Evolutionary conservation across 352 stramenopile genomes (phyloP).

Genomic region (Globisporangium spinosum): DNA sequence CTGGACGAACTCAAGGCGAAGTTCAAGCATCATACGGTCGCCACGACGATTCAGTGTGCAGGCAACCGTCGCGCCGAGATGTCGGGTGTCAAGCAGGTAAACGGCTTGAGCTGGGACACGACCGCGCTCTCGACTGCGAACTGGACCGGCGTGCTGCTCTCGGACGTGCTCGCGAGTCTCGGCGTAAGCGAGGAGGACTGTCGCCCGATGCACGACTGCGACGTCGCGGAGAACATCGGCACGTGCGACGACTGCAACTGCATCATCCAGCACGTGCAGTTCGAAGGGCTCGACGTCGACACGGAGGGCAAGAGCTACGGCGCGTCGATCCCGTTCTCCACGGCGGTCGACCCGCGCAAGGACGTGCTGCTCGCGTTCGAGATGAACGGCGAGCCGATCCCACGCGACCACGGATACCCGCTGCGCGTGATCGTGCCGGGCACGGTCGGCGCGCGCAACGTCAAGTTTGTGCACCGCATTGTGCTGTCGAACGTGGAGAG

Average conservation of each 20-base stretch:
- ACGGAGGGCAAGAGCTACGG: slow-evolving; percentile 86
- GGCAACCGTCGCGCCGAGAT: slow-evolving; percentile 95
- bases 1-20: slow-evolving; percentile 91
- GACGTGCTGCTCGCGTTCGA: slow-evolving; percentile 98
- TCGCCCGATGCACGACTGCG: slow-evolving; percentile 45
- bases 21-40: slow-evolving; percentile 90
- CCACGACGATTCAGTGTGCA: slow-evolving; percentile 95
- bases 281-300: slow-evolving; percentile 72
- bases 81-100: slow-evolving; percentile 89
- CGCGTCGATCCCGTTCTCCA: slow-evolving; percentile 91
- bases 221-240: slow-evolving; percentile 51
- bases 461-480: slow-evolving; percentile 97
- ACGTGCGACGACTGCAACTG: slow-evolving; percentile 52
- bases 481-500: slow-evolving; percentile 76
- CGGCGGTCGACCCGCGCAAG: slow-evolving; percentile 91
- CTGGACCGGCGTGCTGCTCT: slow-evolving; percentile 93
- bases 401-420: slow-evolving; percentile 95
- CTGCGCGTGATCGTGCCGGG: slow-evolving; percentile 95
- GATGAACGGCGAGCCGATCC: slow-evolving; percentile 95
- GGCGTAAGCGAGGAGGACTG: slow-evolving; percentile 82
- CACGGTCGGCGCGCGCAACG: slow-evolving; percentile 92
- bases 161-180: slow-evolving; percentile 88
- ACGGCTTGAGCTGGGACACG: slow-evolving; percentile 82
- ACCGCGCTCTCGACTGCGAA: slow-evolving; percentile 93
- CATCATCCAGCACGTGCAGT: slow-evolving; percentile 85